Evolutionary conservation across 78 protist species (phyloP).

Genomic region (Dictyostelium firmibasis): DNA sequence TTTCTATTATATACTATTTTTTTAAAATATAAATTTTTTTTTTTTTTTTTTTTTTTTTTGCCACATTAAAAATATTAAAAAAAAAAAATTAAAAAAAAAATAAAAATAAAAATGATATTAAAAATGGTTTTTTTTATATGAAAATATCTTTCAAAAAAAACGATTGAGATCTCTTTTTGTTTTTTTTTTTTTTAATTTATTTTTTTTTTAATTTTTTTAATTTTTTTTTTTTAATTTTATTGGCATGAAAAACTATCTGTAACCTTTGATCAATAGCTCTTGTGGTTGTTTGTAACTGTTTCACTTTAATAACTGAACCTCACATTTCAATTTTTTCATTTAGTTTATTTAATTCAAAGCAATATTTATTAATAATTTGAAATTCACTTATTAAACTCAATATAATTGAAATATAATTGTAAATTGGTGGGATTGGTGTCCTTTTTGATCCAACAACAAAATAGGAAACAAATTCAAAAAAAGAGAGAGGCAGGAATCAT

Average conservation of each 20-base stretch:
- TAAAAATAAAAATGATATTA: not conserved
- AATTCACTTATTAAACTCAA: not conserved
- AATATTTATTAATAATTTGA: not conserved
- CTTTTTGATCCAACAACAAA: too few species aligned
- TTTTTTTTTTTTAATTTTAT: not conserved
- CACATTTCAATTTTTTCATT: not conserved
- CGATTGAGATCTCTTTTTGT: not conserved
- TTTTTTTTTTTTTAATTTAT: not conserved
- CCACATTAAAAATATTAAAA: not conserved
- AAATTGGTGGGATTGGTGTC: not conserved
- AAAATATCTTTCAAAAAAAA: too few species aligned
- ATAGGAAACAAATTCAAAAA: too few species aligned
- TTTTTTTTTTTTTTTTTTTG: too few species aligned
- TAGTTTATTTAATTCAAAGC: not conserved
- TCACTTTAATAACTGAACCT: not conserved
- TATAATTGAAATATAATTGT: not conserved
- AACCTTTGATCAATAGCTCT: not conserved
- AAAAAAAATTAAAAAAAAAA: not conserved
- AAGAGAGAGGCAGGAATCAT: too few species aligned
- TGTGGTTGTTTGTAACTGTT: not conserved
- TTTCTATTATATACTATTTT: too few species aligned
- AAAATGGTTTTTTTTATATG: not conserved
- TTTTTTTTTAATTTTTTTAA: too few species aligned
- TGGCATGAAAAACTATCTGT: not conserved
- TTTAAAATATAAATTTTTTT: too few species aligned